These are phyloP conservation scores for Golubevia pallescens DNA, from an alignment of 1,284 basidiomycete species.

Conservation along the genomic window DNA sequence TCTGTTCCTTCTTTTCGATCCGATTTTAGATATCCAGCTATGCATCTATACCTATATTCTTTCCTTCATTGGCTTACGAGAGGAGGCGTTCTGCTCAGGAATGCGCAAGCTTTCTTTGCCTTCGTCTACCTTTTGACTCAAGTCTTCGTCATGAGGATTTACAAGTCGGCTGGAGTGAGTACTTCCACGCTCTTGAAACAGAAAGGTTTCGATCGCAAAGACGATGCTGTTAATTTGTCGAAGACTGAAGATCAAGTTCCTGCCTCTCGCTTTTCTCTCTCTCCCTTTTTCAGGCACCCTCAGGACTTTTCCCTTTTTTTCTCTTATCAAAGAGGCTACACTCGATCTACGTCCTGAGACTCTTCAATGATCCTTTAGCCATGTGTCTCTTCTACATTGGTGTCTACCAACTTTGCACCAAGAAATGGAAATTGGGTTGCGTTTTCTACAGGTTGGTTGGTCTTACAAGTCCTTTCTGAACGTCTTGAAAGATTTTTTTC, in stretches of 20 bases:
- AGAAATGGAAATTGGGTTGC: constrained; percentile 30
- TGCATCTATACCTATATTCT: constrained; percentile 50
- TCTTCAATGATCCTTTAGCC: constrained; percentile 60
- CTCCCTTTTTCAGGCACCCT: neutral
- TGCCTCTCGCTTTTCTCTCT: neutral
- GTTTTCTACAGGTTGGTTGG: constrained; percentile 29
- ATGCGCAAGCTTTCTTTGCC: constrained; percentile 11
- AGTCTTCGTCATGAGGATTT: constrained; percentile 16
- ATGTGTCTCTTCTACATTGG: constrained; percentile 38
- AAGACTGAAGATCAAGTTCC: too few species aligned
- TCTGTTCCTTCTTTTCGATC: neutral
- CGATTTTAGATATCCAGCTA: constrained; percentile 36
- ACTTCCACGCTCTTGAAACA: neutral
- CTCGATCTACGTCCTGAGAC: constrained; percentile 53
- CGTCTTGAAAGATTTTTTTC: neutral
- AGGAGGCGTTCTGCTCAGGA: constrained; percentile 9
- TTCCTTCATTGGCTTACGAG: constrained; percentile 22
- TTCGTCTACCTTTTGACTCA: constrained; percentile 5
- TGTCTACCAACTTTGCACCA: constrained; percentile 20
- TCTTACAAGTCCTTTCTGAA: neutral
- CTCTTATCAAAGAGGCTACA: constrained; percentile 50
- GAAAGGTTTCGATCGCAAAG: too few species aligned
- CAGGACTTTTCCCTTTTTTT: constrained; percentile 24
- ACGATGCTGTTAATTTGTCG: too few species aligned
- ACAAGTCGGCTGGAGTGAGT: constrained; percentile 10